phyloP scores from a whole-genome alignment of 768 basidiomycete species.

The Lactarius tabidus region DNA sequence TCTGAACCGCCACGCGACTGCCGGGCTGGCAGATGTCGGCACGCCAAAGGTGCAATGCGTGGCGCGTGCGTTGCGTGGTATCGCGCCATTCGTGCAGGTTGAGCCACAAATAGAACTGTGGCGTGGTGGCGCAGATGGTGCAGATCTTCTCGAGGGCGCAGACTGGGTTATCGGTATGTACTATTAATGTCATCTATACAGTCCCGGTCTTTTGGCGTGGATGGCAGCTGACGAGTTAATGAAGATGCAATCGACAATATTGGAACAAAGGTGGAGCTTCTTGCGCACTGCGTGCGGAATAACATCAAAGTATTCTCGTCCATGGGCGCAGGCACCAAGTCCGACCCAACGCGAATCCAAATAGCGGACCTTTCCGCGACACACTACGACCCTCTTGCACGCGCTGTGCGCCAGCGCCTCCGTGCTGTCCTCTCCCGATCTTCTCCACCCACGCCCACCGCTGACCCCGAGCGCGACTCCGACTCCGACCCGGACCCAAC shows the following conservation, averaged over 20 bases:
- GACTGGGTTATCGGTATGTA: conserved; percentile 90
- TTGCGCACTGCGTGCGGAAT: conserved; percentile 81
- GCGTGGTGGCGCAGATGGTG: conserved; percentile 71
- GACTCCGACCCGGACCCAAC: background rate
- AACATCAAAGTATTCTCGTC: conserved; percentile 90
- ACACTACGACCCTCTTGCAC: conserved; percentile 91
- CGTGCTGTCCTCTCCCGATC: conserved; percentile 39
- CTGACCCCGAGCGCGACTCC: background rate
- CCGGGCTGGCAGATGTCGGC: conserved; percentile 84
- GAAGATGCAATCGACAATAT: conserved; percentile 97
- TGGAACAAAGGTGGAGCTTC: conserved; percentile 89
- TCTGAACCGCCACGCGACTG: conserved; percentile 92
- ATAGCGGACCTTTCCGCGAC: conserved; percentile 93
- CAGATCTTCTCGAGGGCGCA: conserved; percentile 66
- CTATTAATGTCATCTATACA: background rate
- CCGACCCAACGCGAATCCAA: conserved; percentile 91
- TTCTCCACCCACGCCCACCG: background rate
- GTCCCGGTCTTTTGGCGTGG: conserved; percentile 13
- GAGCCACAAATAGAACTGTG: conserved; percentile 83
- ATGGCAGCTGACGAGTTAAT: background rate
- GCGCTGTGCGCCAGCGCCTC: conserved; percentile 77
- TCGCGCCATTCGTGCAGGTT: conserved; percentile 84
- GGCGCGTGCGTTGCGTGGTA: conserved; percentile 59
- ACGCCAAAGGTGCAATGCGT: conserved; percentile 86
- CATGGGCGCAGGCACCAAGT: conserved; percentile 95